Base-by-base conservation (phyloP, 805 yeast genomes). In the Brettanomyces sp. region DNA sequence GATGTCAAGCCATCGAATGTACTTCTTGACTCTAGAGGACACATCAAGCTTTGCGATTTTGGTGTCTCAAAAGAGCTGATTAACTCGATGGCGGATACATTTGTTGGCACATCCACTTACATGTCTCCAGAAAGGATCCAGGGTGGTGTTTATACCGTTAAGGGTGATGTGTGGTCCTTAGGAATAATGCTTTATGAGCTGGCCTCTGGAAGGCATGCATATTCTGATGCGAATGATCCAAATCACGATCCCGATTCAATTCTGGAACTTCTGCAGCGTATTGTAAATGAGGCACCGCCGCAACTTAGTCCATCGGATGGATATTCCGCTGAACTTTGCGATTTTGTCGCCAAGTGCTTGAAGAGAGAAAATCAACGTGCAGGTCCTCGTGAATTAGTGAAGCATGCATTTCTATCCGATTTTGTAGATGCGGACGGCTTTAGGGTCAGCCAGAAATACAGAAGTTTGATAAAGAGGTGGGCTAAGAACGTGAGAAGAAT, bases 91-190 rank as follows among this genome's bases (percentile, higher is more conserved):
- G 99, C 97, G 0, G 96, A 93, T 57, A 93, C 99, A 0, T 93
- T 93, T 70, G 98, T 93, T 8, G 99, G 99, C 1, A 93, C 99
- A 0, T 88, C 96, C 1, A 88, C 95, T 0, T 93, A 93, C 61
- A 93, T 93, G 95, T 85, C 96, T 1, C 99, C 99, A 0, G 99
- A 93, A 57, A 74, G 99, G 51, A 91, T 93, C 46, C 96, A 89
- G 65, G 99, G 99, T 18, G 87, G 86, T 39, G 82, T 82, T 8
- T 93, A 93, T 65, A 85, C 95, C 7, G 82, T 90, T n/a, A 89
- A 90, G 54, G 91, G 95, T 36, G 99, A 93, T 62, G 91, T 93
- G 11, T 93, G 99, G 99, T 88, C 97, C 0, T 67, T 90, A 53
- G 99, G 99, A 1, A 69, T 93, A 40, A 85, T 90, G 82, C 70